A percentile compares a stretch with the other conserved stretches of the same genome.
Evolutionary conservation across 208 protist species (phyloP).

Genomic region (Crithidia thermophila): DNA sequence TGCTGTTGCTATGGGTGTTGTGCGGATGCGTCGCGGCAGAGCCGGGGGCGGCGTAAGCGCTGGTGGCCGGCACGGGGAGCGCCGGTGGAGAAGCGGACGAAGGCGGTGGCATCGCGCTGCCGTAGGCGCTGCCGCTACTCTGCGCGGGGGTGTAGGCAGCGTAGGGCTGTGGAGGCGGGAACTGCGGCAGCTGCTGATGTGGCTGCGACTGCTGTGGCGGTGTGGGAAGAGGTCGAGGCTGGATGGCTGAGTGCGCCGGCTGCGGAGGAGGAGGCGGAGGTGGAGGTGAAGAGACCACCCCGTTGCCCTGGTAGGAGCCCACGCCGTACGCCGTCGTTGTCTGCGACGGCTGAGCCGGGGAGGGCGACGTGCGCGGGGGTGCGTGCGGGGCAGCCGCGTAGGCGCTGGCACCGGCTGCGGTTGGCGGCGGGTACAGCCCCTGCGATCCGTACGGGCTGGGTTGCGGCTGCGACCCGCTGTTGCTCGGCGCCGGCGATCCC

Average conservation of each 20-base stretch:
- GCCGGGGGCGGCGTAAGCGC: conserved; percentile 6
- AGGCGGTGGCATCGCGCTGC: conserved; percentile 5
- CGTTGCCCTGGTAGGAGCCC: neutral
- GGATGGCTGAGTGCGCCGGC: neutral
- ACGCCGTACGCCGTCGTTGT: neutral
- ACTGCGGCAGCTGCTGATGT: neutral
- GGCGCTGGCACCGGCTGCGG: conserved; percentile 6
- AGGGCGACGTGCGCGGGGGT: conserved; percentile 3
- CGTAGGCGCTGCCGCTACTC: neutral
- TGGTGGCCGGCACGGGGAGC: conserved; percentile 9
- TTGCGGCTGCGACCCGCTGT: neutral
- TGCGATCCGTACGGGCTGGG: neutral
- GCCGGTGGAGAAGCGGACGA: conserved; percentile 3
- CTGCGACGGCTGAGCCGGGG: neutral
- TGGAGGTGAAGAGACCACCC: neutral
- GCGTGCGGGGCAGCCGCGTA: neutral
- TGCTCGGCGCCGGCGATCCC: neutral
- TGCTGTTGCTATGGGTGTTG: neutral
- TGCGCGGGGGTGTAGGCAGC: conserved; percentile 10
- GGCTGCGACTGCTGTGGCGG: neutral
- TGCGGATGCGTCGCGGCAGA: neutral
- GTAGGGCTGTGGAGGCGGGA: neutral
- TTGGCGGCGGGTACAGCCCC: conserved; percentile 5
- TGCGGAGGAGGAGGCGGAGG: neutral
- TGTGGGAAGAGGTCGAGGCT: neutral